Conservation (phyloP, 768 basidiomycete species). For the Lactifluus echinatus region DNA sequence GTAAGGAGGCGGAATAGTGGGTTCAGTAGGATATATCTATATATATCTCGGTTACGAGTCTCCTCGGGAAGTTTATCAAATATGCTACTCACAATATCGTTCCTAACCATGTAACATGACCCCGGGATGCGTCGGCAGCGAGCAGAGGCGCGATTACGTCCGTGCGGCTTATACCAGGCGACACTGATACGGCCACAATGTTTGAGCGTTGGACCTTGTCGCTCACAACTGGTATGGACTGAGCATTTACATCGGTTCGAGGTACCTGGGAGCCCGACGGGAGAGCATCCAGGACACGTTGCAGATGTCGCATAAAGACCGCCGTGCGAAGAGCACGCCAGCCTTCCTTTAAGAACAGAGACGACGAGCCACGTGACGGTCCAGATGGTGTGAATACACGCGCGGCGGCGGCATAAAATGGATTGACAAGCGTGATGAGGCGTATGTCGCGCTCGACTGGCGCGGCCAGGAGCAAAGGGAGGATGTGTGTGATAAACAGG, state of each 20-base stretch:
- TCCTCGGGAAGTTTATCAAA: background rate
- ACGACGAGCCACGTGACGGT: conserved; percentile 18
- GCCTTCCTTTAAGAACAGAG: conserved; percentile 51
- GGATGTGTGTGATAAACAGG: conserved; percentile 65
- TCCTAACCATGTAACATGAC: conserved; percentile 35
- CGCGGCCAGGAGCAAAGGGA: conserved; percentile 72
- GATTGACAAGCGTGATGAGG: conserved; percentile 79
- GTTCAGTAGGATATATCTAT: conserved; percentile 57
- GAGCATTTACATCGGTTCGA: conserved; percentile 27
- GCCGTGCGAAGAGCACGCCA: conserved; percentile 52
- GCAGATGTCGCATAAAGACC: conserved; percentile 69
- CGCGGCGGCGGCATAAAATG: conserved; percentile 79
- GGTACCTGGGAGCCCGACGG: conserved; percentile 52
- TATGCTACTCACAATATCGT: conserved; percentile 38
- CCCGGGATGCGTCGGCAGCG: conserved; percentile 35
- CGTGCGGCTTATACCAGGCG: conserved; percentile 64
- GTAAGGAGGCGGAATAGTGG: conserved; percentile 61
- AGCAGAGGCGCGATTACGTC: conserved; percentile 58
- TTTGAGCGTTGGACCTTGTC: conserved; percentile 52
- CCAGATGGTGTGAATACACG: conserved; percentile 32
- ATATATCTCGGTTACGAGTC: background rate
- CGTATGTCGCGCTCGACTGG: conserved; percentile 87
- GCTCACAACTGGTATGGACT: conserved; percentile 32
- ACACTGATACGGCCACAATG: conserved; percentile 64
- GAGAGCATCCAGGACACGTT: conserved; percentile 76